Conservation (phyloP, 2,329 filamentous ascomycete species). For the Colletotrichum abscissum region DNA sequence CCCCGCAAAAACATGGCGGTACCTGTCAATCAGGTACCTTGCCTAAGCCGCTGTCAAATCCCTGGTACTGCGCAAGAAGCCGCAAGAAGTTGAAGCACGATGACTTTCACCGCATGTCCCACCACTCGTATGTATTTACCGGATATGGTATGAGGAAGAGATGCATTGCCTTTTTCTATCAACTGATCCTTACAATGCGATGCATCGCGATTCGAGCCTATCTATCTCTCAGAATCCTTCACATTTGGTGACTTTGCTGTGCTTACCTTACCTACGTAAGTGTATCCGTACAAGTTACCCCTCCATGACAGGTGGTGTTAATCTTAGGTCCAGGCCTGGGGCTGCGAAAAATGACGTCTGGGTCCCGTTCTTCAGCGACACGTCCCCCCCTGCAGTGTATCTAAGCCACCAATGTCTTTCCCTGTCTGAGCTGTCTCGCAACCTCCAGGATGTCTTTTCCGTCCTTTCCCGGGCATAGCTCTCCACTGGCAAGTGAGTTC, state of each 20-base stretch:
- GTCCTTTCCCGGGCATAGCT: neutral
- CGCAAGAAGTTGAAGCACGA: neutral
- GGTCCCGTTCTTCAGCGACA: conserved; percentile 9
- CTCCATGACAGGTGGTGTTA: neutral
- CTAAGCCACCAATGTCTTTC: neutral
- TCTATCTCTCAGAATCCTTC: too few relatives aligned
- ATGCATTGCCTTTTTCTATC: too few relatives aligned
- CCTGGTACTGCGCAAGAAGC: neutral
- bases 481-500: neutral
- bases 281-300: neutral
- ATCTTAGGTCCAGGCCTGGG: neutral
- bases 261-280: neutral
- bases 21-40: conserved; percentile 1
- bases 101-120: neutral
- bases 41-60: too few relatives aligned
- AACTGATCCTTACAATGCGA: too few relatives aligned
- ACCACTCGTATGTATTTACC: neutral
- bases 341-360: conserved; percentile 8
- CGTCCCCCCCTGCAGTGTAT: neutral
- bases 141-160: too few relatives aligned
- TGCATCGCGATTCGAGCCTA: too few relatives aligned
- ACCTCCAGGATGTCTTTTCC: neutral
- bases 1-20: conserved; percentile 15
- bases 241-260: too few relatives aligned
- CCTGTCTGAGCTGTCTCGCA: neutral